Conservation (phyloP, 768 basidiomycete genomes). For the Auricularia cornea region DNA sequence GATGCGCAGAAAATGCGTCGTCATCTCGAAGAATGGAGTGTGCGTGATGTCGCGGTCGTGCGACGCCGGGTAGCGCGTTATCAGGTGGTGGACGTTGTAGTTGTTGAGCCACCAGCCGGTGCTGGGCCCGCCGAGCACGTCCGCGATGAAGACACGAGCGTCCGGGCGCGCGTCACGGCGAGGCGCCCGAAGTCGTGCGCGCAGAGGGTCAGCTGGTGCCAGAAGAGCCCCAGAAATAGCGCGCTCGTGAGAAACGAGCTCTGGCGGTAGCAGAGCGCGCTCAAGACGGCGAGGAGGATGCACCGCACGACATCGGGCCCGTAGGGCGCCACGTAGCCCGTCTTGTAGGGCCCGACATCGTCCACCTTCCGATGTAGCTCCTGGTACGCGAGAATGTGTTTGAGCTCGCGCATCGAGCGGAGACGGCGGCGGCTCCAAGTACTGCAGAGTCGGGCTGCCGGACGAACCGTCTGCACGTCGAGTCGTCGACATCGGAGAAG, state of each 20-base stretch:
- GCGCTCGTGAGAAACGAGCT: slow-evolving; percentile 69
- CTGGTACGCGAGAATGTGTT: slow-evolving; percentile 74
- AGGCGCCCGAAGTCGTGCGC: slow-evolving; percentile 95
- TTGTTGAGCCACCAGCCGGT: slow-evolving; percentile 89
- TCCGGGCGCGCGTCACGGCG: slow-evolving; percentile 86
- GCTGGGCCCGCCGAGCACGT: slow-evolving; percentile 87
- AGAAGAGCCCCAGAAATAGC: slow-evolving; percentile 68
- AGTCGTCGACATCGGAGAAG: slow-evolving; percentile 24
- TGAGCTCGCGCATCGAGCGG: slow-evolving; percentile 51
- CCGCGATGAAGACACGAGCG: slow-evolving; percentile 65
- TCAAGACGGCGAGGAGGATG: slow-evolving; percentile 47
- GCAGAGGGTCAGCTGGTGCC: slow-evolving; percentile 91
- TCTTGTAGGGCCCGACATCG: slow-evolving; percentile 82
- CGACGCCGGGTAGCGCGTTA: slow-evolving; percentile 91
- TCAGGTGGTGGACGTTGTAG: slow-evolving; percentile 94
- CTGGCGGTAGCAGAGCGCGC: slow-evolving; percentile 52
- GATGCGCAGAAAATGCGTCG: slow-evolving; percentile 74
- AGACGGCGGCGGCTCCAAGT: slow-evolving; percentile 48
- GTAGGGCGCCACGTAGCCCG: slow-evolving; percentile 78
- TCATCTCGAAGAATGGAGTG: slow-evolving; percentile 91
- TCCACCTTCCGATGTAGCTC: slow-evolving; percentile 64
- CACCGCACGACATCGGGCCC: slow-evolving; percentile 88
- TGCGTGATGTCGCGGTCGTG: slow-evolving; percentile 87
- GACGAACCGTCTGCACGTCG: no score
- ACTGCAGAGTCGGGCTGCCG: slow-evolving; percentile 33